phyloP scores from a whole-genome alignment of 345 rosid genomes.

The Rhizophora mangle region DNA sequence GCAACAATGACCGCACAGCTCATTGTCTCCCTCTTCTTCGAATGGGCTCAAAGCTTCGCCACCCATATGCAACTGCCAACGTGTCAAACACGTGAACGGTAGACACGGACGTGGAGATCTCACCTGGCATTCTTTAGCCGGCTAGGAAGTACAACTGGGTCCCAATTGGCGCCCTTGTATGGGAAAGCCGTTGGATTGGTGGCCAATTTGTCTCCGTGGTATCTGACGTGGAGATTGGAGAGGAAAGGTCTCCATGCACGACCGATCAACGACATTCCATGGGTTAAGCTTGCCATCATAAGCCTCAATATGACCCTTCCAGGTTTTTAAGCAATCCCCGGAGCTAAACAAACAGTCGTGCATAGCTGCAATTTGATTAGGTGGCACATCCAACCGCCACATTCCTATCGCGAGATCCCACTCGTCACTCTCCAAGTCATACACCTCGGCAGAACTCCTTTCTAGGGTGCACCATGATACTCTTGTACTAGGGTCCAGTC shows the following conservation, averaged over 20 bases:
- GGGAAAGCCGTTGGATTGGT: constrained; percentile 18
- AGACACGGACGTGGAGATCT: constrained; percentile 15
- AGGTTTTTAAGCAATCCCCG: constrained; percentile 48
- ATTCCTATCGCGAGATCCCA: constrained; percentile 48
- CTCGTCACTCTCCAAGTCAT: constrained; percentile 19
- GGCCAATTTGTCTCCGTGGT: constrained; percentile 18
- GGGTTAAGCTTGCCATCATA: constrained; percentile 42
- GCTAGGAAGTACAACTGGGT: constrained; percentile 29
- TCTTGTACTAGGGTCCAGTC: constrained; percentile 15
- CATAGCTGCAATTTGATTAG: constrained; percentile 44
- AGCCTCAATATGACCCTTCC: constrained; percentile 56
- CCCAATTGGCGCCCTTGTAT: constrained; percentile 34
- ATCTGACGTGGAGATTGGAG: constrained; percentile 18
- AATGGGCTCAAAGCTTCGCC: constrained; percentile 39
- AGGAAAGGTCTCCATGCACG: constrained; percentile 24
- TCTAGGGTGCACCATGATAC: constrained; percentile 24
- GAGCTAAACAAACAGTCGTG: constrained; percentile 41
- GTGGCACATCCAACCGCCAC: constrained; percentile 63
- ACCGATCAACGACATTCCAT: constrained; percentile 48
- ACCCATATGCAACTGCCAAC: constrained; percentile 13
- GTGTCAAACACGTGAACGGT: constrained; percentile 37
- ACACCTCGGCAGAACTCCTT: constrained; percentile 53
- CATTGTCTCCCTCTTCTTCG: constrained; percentile 36
- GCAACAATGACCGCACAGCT: constrained; percentile 40
- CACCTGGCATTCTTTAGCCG: constrained; percentile 32